Percentiles rank a stretch among this genome's conserved stretches.
Conservation (phyloP, 345 rosid species). For the Excoecaria agallocha region DNA sequence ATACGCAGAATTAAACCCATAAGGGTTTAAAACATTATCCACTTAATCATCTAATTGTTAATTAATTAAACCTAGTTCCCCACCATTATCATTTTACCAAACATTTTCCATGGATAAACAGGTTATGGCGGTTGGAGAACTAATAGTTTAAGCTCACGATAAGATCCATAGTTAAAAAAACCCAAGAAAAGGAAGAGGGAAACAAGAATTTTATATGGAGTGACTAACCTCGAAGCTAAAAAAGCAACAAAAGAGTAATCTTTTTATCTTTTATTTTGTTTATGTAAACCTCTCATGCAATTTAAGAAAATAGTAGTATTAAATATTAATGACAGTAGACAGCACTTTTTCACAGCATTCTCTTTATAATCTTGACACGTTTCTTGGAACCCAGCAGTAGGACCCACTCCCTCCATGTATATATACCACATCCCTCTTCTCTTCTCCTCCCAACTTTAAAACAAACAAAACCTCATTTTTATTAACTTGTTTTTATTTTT, state of each 20-base stretch:
- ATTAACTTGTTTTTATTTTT: background rate
- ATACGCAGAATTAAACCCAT: background rate
- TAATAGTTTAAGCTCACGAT: conserved; percentile 4
- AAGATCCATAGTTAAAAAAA: background rate
- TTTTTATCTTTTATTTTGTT: background rate
- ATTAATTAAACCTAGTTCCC: background rate
- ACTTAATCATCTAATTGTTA: conserved; percentile 2
- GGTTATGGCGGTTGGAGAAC: conserved; percentile 28
- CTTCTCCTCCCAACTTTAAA: background rate
- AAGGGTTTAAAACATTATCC: conserved; percentile 25
- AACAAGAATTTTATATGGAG: conserved; percentile 9
- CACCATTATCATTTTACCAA: conserved; percentile 21
- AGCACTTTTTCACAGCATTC: conserved; percentile 4
- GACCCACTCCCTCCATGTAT: conserved; percentile 37
- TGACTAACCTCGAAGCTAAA: background rate
- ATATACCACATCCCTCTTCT: conserved; percentile 31
- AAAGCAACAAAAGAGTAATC: background rate
- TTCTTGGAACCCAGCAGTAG: conserved; percentile 14
- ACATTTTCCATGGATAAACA: conserved; percentile 20
- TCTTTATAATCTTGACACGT: conserved; percentile 33
- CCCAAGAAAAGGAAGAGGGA: background rate
- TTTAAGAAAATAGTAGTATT: background rate
- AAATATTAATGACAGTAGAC: too few relatives aligned
- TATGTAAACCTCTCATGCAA: conserved; percentile 5
- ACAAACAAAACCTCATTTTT: background rate